phyloP scores from a whole-genome alignment of 1,284 basidiomycete species.

The Cryptococcus sp. region DNA sequence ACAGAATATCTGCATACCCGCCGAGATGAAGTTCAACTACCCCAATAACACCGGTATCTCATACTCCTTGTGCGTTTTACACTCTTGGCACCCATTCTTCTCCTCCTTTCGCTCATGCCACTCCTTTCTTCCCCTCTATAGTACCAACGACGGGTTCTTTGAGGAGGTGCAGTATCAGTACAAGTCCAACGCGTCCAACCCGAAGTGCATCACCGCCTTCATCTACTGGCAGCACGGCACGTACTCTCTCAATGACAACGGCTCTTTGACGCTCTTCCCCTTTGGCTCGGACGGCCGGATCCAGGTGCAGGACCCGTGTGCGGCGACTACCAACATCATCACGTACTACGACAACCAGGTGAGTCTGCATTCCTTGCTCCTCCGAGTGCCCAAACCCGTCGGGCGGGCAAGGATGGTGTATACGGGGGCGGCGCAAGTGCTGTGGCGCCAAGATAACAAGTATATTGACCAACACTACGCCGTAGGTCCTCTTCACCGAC shows the following conservation, averaged over 20 bases:
- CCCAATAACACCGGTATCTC: conserved; percentile 77
- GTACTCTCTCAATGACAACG: conserved; percentile 65
- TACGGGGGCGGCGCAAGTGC: neutral
- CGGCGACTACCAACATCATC: conserved; percentile 76
- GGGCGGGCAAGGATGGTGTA: neutral
- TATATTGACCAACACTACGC: neutral
- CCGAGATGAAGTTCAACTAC: conserved; percentile 73
- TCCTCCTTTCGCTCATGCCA: neutral
- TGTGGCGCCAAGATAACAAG: too few relatives aligned
- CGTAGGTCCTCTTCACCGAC: conserved; percentile 37
- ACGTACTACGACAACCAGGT: conserved; percentile 68
- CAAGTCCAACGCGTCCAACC: conserved; percentile 61
- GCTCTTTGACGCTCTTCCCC: conserved; percentile 68
- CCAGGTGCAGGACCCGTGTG: conserved; percentile 87
- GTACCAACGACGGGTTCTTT: conserved; percentile 65
- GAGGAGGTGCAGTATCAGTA: conserved; percentile 87
- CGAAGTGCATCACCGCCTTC: conserved; percentile 64
- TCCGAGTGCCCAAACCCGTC: neutral
- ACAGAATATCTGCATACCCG: conserved; percentile 77
- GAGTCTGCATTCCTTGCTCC: conserved; percentile 6
- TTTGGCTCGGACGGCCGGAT: conserved; percentile 75
- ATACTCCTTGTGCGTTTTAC: conserved; percentile 74
- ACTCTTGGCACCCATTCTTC: neutral
- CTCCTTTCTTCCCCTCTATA: conserved; percentile 45
- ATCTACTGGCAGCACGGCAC: conserved; percentile 83